Base-by-base conservation (phyloP, 2,329 filamentous ascomycete species). In the Penicillium vulpinum region DNA sequence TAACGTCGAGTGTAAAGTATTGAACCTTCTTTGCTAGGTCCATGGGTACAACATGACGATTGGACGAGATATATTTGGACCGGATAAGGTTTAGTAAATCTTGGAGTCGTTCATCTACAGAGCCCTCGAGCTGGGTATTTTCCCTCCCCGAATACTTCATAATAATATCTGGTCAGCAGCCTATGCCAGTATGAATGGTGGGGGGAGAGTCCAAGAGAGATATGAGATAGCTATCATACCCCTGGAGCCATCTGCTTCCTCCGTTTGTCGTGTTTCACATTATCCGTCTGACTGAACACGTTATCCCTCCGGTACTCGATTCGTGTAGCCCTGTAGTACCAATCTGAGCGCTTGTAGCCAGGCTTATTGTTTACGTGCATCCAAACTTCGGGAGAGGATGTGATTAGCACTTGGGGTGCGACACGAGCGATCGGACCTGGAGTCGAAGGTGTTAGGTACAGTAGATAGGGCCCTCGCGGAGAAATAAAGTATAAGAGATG, bases 1-100 rank as follows among this genome's bases (percentile, higher is more conserved):
- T 83, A 38, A 84, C 78, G 56, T 86, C 84, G 5, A 85, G 70
- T 0, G 82, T 83, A 53, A 85, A 80, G 70, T 76, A 84, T 40
- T 83, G 80, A 3, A 77, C 75, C 58, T 82, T 81, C 6, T 70
- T 70, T 3, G 75, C 78, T 50, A 81, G 65, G 55, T 85, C 81
- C 63, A 84, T 61, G 1, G 70, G 67, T 8, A 62, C 54, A 9
- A 67, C 33, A 16, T 56, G 51, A 16, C 46, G 69, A 33, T 70
- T 66, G 15, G 60, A 72, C 5, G 71, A 73, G 5, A 78, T 70
- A 36, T 81, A 79, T 59, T 80, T 81, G n/a, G 60, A 64, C 55
- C 78, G 74, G 36, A 85, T 78, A 9, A 85, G 72, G 7, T 74
- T 63, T 29, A 85, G 61, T 1, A 84, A 66, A 11, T 81, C 76